Base-by-base conservation (phyloP, 208 protist genomes). In the Endotrypanum monterogeii region DNA sequence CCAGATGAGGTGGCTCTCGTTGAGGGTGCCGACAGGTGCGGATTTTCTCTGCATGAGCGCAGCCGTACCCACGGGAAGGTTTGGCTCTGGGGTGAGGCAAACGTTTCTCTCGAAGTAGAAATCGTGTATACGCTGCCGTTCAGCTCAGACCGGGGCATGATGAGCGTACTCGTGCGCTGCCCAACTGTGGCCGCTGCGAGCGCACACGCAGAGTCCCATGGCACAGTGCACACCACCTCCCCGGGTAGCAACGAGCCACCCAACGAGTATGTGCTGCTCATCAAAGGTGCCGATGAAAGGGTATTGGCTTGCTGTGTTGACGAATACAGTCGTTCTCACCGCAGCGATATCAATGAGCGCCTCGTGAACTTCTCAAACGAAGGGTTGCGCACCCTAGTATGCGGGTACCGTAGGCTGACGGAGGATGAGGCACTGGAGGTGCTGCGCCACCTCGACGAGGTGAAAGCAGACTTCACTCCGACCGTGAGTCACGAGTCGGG, bases 1-100 rank as follows among this genome's bases (percentile, higher is more conserved):
- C 96, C 95, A 3, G 97, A 99, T 63, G 97, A 99, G 84, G 88
- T 94, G 44, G 94, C 95, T 2, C 82, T 99, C 14, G 90, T 98
- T 11, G 88, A 89, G 28, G 95, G 91, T 39, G 90, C 95, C 3
- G 71, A 73, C n/a, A 69, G 79, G 52, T 83, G 92, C 37, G 92
- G 95, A 52, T 76, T 97, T 18, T 74, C 76, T 18, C 70, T 96
- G 50, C 69, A 71, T 35, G 65, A 82, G 63, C 72, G 88, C 68
- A 91, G 80, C 48, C 76, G 86, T 68, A 83, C 73, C 28, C 55
- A 66, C 28, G 73, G 67, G 32, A 72, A 67, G 39, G 76, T 83
- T 2, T 51, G 55, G 3, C 71, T 89, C 46, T 80, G 73, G 60
- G 61, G 72, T 16, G 66, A 81, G 48, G 46, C 37, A 16, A 39